These are phyloP conservation scores for Chaetoceros tenuissimus DNA, from an alignment of 108 stramenopile genomes.

Conservation along the genomic window DNA sequence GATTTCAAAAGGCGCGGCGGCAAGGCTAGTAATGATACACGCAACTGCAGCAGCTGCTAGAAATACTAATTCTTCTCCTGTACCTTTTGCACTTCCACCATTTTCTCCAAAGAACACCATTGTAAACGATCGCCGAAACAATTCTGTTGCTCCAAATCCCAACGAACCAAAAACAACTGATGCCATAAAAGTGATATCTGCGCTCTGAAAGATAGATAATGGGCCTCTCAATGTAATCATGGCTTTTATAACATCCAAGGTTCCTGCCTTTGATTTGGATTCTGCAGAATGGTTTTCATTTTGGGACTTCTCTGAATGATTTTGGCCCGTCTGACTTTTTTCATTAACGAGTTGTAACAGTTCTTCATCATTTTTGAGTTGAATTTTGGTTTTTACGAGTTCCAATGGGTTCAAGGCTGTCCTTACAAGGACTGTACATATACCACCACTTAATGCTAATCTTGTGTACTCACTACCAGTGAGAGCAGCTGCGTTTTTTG, in stretches of 20 bases:
- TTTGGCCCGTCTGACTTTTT: neutral
- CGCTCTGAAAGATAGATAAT: constrained; percentile 68
- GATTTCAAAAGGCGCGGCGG: constrained; percentile 61
- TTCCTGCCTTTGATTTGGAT: constrained; percentile 26
- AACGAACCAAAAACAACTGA: constrained; percentile 79
- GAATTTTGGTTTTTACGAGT: constrained; percentile 83
- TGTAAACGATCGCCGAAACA: constrained; percentile 78
- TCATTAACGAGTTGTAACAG: constrained; percentile 25
- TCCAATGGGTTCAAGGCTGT: constrained; percentile 81
- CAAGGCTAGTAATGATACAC: constrained; percentile 49
- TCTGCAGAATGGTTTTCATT: constrained; percentile 4
- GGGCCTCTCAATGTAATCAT: constrained; percentile 58
- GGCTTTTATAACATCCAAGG: constrained; percentile 45
- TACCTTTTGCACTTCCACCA: constrained; percentile 22
- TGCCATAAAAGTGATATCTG: constrained; percentile 84
- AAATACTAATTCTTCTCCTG: constrained; percentile 43
- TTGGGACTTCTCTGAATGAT: neutral
- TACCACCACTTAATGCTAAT: constrained; percentile 67
- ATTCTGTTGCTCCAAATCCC: constrained; percentile 86
- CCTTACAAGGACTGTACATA: constrained; percentile 76
- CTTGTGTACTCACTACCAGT: constrained; percentile 59
- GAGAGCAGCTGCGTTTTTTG: constrained; percentile 53
- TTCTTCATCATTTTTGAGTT: constrained; percentile 72
- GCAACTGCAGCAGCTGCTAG: constrained; percentile 68
- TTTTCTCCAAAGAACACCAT: constrained; percentile 41